Conservation (phyloP, 768 basidiomycete genomes). For the Neoboletus subvelutipes region DNA sequence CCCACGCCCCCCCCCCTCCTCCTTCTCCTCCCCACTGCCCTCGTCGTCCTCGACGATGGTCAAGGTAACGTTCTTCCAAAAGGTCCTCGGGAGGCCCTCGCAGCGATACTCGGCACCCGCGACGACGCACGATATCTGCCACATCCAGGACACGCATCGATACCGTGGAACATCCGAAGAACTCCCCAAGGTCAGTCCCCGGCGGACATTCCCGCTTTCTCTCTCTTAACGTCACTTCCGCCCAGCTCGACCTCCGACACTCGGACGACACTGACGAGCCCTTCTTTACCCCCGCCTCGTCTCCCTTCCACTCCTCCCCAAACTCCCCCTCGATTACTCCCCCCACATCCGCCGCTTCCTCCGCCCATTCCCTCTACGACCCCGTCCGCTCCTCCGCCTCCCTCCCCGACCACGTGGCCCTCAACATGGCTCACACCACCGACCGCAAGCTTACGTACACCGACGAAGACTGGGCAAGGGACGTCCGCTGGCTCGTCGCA, state of each 20-base stretch:
- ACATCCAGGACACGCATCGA: conserved; percentile 1
- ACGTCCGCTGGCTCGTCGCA: conserved; percentile 61
- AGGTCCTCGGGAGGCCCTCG: conserved; percentile 61
- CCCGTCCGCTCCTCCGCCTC: conserved; percentile 35
- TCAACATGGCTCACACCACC: conserved; percentile 20
- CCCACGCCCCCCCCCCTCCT: neutral
- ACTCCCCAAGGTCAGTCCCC: conserved; percentile 19
- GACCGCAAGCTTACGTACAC: conserved; percentile 39
- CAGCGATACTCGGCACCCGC: conserved; percentile 49
- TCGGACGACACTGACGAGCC: conserved; percentile 38
- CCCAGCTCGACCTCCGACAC: conserved; percentile 18
- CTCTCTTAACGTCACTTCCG: conserved; percentile 5
- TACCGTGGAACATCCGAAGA: conserved; percentile 14
- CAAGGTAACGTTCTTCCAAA: conserved; percentile 59
- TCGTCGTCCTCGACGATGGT: conserved; percentile 38
- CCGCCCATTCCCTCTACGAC: conserved; percentile 31
- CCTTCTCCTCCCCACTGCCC: neutral
- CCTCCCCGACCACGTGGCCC: conserved; percentile 27
- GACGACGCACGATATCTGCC: conserved; percentile 6
- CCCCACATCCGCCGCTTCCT: conserved; percentile 30
- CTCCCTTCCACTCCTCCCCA: conserved; percentile 16
- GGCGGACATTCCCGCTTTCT: neutral
- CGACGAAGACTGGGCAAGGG: conserved; percentile 66
- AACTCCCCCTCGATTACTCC: conserved; percentile 26
- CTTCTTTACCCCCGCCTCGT: conserved; percentile 48